Conservation (phyloP, 441 rosid species). For the Syzygium syzygioides region DNA sequence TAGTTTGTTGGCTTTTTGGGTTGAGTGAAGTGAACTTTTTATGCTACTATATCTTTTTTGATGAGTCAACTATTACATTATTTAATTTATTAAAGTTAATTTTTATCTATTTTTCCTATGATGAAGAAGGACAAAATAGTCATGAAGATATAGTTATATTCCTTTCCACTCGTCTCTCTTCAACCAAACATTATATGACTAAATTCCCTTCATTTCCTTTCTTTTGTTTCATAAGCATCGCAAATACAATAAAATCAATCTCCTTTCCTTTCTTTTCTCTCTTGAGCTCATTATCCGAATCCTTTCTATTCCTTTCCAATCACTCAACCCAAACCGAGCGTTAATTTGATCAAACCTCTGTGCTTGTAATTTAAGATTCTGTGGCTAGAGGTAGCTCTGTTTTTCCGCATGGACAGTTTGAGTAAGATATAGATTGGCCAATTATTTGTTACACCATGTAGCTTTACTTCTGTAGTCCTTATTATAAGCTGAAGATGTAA, state of each 20-base stretch:
- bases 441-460: background rate
- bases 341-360: background rate
- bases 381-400: background rate
- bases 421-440: background rate
- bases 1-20: background rate
- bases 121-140: background rate
- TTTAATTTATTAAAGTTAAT: background rate
- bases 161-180: background rate
- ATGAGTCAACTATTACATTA: background rate
- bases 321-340: rapidly evolving
- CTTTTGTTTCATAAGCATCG: background rate
- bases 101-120: background rate
- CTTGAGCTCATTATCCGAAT: background rate
- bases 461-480: background rate
- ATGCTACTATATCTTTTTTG: background rate
- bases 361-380: background rate
- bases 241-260: background rate
- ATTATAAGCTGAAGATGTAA: background rate
- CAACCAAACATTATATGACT: background rate
- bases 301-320: background rate
- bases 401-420: background rate
- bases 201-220: background rate
- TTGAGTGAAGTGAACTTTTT: background rate
- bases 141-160: background rate
- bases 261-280: background rate